phyloP scores from a whole-genome alignment of 2,329 filamentous ascomycete genomes.

The Boeremia exigua region DNA sequence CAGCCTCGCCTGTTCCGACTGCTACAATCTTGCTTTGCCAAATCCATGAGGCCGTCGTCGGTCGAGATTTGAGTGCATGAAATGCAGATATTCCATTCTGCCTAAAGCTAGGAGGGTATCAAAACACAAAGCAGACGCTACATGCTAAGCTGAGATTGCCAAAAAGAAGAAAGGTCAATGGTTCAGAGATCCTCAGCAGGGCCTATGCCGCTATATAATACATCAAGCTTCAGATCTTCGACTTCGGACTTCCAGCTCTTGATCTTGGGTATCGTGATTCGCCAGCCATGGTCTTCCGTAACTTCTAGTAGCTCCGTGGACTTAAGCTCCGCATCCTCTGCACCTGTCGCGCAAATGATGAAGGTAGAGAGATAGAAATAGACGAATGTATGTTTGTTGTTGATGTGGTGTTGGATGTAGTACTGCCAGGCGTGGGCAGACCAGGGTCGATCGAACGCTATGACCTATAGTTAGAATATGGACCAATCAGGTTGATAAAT shows the following conservation, averaged over 20 bases:
- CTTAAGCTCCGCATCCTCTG: constrained; percentile 27
- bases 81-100: not conserved
- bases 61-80: not conserved
- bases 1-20: not conserved
- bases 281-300: constrained; percentile 34
- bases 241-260: constrained; percentile 27
- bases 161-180: no score
- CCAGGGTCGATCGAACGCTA: constrained; percentile 39
- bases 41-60: not conserved
- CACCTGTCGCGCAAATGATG: constrained; percentile 31
- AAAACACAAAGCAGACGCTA: not conserved
- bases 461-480: not conserved
- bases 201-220: constrained; percentile 26
- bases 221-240: constrained; percentile 28
- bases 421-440: constrained; percentile 41
- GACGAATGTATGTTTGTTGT: constrained; percentile 36
- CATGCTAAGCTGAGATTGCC: no score
- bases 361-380: constrained; percentile 38
- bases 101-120: not conserved
- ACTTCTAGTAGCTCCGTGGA: constrained; percentile 22
- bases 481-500: not conserved
- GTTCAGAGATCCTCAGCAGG: no score
- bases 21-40: not conserved
- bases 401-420: constrained; percentile 37
- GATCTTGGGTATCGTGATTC: constrained; percentile 20